Conservation (phyloP, 2,329 filamentous ascomycete species). For the Amphichorda felina region DNA sequence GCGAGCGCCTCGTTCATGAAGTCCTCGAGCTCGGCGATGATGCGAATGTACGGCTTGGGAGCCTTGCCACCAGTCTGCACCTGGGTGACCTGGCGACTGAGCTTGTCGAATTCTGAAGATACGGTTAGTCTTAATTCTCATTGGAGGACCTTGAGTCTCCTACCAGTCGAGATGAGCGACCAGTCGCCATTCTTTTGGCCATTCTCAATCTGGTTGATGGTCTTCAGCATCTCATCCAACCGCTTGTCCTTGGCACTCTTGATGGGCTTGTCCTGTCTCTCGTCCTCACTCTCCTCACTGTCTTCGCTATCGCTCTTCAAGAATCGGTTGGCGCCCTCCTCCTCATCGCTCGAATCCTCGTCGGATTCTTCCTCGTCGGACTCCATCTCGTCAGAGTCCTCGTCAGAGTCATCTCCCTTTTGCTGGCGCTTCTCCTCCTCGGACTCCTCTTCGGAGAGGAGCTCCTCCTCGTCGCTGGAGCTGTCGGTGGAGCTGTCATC, state of each 20-base stretch:
- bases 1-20: slow-evolving; percentile 86
- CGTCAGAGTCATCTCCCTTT: slow-evolving; percentile 33
- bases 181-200: slow-evolving; percentile 96
- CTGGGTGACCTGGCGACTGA: slow-evolving; percentile 77
- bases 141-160: no score
- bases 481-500: slow-evolving; percentile 90
- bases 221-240: slow-evolving; percentile 86
- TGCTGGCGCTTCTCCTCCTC: slow-evolving; percentile 13
- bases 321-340: slow-evolving; percentile 71
- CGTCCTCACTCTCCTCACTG: slow-evolving; percentile 81
- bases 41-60: slow-evolving; percentile 88
- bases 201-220: slow-evolving; percentile 87
- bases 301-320: slow-evolving; percentile 75
- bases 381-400: slow-evolving; percentile 34
- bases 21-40: slow-evolving; percentile 87
- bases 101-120: slow-evolving; percentile 75
- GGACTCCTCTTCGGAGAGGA: slow-evolving; percentile 50
- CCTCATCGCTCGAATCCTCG: slow-evolving; percentile 53
- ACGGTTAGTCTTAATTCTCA: no score
- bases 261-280: slow-evolving; percentile 66
- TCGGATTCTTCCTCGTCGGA: slow-evolving; percentile 36
- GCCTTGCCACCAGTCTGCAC: slow-evolving; percentile 64
- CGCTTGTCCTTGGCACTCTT: slow-evolving; percentile 99
- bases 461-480: slow-evolving; percentile 92
- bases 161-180: slow-evolving; percentile 83